Base-by-base conservation (phyloP, 176 grass and related monocot species). In the Pharus latifolius region DNA sequence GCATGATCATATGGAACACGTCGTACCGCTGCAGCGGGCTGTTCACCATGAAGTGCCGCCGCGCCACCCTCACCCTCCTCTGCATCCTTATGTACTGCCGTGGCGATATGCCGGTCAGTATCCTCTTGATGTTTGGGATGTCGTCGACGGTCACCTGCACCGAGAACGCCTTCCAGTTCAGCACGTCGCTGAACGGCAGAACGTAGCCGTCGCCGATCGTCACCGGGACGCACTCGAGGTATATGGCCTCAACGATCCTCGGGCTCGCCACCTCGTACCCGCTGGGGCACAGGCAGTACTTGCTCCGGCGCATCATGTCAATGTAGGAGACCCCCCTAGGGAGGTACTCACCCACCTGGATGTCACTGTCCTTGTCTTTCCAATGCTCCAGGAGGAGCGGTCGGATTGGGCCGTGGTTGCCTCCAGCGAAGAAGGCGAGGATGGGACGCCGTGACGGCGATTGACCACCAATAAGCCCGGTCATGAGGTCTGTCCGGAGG, bases 201-300 rank as follows among this genome's bases (percentile, higher is more conserved):
- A 76, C 85, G 60, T 96, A 96, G 30, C 77, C 73, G 49, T 89
- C 77, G 42, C 76, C 85, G 41, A 96, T 82, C 24, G 87, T 78
- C n/a, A 92, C 89, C 16, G 93, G 93, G 13, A 96, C 93, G 26
- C 93, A 96, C 24, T 79, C 93, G 8, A 96, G 86, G 72, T 87
- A 96, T 70, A 96, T 65, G 19, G 88, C 93, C 76, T 96, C 93
- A 0, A 86, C 80, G 20, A 96, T 85, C 28, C 93, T 66, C 2
- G 93, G 93, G 73, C 88, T 92, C 10, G 93, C 93, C 73, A 96
- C 93, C 77, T 96, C 93, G 58, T 96, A 89, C 24, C 93, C 93
- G 60, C 93, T 88, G 0, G 89, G 93, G 49, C 93, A 92, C 2
- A 96, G 81, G 76, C 93, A 96, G 65, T 79, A 96, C 24, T 78